These are phyloP conservation scores for Lentinula sp. DNA, from an alignment of 768 basidiomycete genomes.

Conservation along the genomic window DNA sequence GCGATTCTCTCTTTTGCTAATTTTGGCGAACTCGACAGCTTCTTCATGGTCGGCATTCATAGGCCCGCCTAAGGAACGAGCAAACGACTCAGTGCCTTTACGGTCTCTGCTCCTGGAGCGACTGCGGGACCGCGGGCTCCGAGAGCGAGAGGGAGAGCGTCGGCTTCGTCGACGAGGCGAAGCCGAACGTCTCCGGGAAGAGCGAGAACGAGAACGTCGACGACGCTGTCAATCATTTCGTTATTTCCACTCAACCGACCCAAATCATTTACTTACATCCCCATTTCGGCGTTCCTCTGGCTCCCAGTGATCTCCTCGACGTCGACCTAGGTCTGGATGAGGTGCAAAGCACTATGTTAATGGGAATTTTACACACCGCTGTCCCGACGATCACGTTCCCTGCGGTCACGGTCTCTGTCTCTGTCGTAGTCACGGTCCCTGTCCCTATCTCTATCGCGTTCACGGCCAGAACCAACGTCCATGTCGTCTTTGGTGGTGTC, in stretches of 20 bases:
- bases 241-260: not conserved
- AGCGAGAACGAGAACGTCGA: constrained; percentile 4
- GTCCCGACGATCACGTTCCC: constrained; percentile 43
- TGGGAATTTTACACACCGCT: constrained; percentile 31
- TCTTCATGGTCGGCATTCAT: constrained; percentile 92
- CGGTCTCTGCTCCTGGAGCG: constrained; percentile 53
- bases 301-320: constrained; percentile 74
- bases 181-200: constrained; percentile 59
- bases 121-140: constrained; percentile 46
- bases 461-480: constrained; percentile 26
- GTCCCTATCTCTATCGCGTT: constrained; percentile 32
- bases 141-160: constrained; percentile 60
- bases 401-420: constrained; percentile 18
- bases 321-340: constrained; percentile 29
- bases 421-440: constrained; percentile 21
- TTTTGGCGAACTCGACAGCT: constrained; percentile 91
- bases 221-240: constrained; percentile 32
- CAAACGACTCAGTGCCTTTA: constrained; percentile 57
- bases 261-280: constrained; percentile 43
- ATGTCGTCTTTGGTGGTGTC: constrained; percentile 44
- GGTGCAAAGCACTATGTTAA: not conserved
- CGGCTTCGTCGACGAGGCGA: constrained; percentile 62
- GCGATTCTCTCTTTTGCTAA: constrained; percentile 95
- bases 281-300: constrained; percentile 71
- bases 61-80: constrained; percentile 79